Conservation (phyloP, 2,329 filamentous ascomycete species). For the Xylariaceae sp. region DNA sequence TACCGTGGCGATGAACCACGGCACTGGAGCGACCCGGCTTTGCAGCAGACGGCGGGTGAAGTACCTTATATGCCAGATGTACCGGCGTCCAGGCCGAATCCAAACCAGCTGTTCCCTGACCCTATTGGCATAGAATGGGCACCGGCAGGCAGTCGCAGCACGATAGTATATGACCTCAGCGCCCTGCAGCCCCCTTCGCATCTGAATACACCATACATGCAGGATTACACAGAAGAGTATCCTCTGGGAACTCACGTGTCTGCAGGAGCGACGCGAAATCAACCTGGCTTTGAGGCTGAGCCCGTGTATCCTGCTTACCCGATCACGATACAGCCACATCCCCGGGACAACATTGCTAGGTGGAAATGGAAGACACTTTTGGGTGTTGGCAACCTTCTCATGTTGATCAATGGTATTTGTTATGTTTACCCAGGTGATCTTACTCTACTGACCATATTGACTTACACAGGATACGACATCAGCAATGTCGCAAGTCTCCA, state of each 20-base stretch:
- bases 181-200: neutral
- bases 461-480: constrained; percentile 33
- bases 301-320: constrained; percentile 1
- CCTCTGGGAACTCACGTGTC: constrained; percentile 8
- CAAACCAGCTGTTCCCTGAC: constrained; percentile 3
- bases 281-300: constrained; percentile 11
- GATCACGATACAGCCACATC: neutral
- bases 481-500: constrained; percentile 52
- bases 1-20: no score
- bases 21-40: constrained; percentile 8
- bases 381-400: constrained; percentile 15
- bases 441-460: constrained; percentile 1
- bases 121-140: neutral
- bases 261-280: constrained; percentile 5
- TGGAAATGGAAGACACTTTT: constrained; percentile 6
- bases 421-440: neutral
- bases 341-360: neutral
- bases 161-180: neutral
- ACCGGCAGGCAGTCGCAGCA: neutral
- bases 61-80: no score
- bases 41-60: constrained; percentile 1
- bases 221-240: neutral
- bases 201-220: neutral
- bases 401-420: constrained; percentile 16
- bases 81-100: neutral